A percentile compares a stretch with the other conserved stretches of the same genome.
phyloP scores from a whole-genome alignment of 768 basidiomycete species.

The Boletus rufocinnamomeus region DNA sequence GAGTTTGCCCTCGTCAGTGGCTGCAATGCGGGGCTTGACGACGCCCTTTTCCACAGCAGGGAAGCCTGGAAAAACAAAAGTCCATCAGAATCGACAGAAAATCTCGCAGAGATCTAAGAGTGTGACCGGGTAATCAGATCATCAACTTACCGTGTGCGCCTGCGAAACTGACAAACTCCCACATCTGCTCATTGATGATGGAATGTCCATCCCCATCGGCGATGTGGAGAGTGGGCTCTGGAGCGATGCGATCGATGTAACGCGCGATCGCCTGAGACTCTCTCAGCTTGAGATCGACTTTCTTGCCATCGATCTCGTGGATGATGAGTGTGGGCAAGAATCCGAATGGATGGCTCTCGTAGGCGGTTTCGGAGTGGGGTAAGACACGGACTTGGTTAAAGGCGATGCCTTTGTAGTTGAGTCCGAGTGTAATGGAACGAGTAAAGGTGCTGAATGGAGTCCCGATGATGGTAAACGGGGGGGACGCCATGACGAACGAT shows the following conservation, averaged over 20 bases:
- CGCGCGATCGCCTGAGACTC: conserved; percentile 33
- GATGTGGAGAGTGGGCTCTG: conserved; percentile 30
- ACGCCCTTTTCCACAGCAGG: conserved; percentile 33
- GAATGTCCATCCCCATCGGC: conserved; percentile 22
- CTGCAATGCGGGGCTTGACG: conserved; percentile 35
- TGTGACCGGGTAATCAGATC: neutral
- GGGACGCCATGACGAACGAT: conserved; percentile 19
- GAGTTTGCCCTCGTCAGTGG: conserved; percentile 24
- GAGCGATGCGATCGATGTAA: conserved; percentile 33
- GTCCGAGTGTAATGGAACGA: conserved; percentile 33
- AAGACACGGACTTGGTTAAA: conserved; percentile 29
- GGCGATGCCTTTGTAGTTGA: conserved; percentile 29
- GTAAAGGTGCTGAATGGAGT: conserved; percentile 38
- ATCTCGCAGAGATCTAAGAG: neutral
- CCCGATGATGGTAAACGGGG: conserved; percentile 32
- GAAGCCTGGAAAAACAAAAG: conserved; percentile 24
- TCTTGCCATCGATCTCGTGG: conserved; percentile 27
- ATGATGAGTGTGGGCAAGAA: conserved; percentile 36
- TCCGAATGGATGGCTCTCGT: conserved; percentile 33
- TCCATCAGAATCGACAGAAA: neutral
- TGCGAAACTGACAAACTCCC: conserved; percentile 35
- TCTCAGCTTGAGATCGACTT: conserved; percentile 28
- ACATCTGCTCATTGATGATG: conserved; percentile 33
- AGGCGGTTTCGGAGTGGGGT: conserved; percentile 33
- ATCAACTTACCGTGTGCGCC: conserved; percentile 25